These are phyloP conservation scores for Cladosporium sphaerospermum DNA, from an alignment of 2,329 filamentous ascomycete species.

Conservation along the genomic window DNA sequence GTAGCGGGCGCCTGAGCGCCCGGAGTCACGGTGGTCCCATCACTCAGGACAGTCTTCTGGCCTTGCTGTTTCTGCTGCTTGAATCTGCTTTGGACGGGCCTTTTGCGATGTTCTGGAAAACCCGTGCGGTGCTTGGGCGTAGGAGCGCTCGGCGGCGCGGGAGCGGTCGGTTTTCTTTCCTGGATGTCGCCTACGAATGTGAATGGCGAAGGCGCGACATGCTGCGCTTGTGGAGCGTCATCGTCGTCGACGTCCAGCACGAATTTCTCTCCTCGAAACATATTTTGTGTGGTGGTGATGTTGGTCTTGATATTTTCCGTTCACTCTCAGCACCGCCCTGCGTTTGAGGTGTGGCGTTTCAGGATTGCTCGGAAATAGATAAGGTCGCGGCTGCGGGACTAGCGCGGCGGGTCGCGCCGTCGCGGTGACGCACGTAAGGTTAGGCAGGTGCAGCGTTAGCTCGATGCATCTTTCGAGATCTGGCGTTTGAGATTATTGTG, in stretches of 20 bases:
- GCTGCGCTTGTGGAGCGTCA: conserved; percentile 12
- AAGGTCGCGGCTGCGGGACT: no score
- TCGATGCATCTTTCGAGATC: no score
- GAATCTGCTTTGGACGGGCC: conserved; percentile 67
- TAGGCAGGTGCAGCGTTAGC: no score
- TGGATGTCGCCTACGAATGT: conserved; percentile 67
- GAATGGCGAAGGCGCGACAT: conserved; percentile 22
- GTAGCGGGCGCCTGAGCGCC: neutral
- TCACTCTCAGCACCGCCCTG: neutral
- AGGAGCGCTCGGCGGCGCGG: conserved; percentile 59
- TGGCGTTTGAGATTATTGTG: no score
- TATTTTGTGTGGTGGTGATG: conserved; percentile 11
- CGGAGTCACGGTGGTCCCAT: conserved; percentile 3
- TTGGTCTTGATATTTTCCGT: neutral
- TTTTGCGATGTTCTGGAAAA: conserved; percentile 84
- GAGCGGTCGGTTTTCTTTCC: conserved; percentile 58
- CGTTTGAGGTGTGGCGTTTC: conserved; percentile 8
- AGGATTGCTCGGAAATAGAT: neutral
- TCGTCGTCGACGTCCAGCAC: conserved; percentile 47
- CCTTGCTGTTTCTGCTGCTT: conserved; percentile 52
- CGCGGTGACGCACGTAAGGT: no score
- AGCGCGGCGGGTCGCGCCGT: no score
- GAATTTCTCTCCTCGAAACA: conserved; percentile 55
- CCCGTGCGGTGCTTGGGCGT: conserved; percentile 55
- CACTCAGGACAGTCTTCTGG: conserved; percentile 4